phyloP scores from a whole-genome alignment of 2,329 filamentous ascomycete genomes.

The Metarhizium humberi region DNA sequence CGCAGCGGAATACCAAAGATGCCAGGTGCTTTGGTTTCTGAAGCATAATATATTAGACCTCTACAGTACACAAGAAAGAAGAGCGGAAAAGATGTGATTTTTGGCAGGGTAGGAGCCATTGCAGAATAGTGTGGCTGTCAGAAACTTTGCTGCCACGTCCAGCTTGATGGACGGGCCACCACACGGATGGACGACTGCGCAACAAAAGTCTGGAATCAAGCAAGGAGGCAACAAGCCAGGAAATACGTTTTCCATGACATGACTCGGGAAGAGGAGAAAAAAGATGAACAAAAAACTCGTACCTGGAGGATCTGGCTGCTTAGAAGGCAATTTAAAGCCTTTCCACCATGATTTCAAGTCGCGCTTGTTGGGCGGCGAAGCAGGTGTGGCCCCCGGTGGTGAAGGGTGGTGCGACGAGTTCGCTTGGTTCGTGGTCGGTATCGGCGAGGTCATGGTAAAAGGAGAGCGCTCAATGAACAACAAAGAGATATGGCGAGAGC shows the following conservation, averaged over 20 bases:
- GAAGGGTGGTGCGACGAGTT: constrained; percentile 18
- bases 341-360: constrained; percentile 97
- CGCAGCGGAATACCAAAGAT: constrained; percentile 94
- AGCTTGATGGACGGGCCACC: neutral
- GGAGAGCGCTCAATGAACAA: neutral
- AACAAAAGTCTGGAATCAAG: neutral
- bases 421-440: constrained; percentile 22
- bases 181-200: constrained; percentile 3
- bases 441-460: constrained; percentile 26
- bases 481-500: neutral
- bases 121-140: neutral
- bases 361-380: constrained; percentile 72
- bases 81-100: neutral
- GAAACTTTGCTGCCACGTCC: neutral
- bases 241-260: neutral
- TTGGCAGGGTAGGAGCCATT: neutral
- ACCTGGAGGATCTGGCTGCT: constrained; percentile 45
- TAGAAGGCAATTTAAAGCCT: constrained; percentile 68
- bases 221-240: neutral
- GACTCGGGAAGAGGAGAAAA: neutral
- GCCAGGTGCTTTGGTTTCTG: constrained; percentile 50
- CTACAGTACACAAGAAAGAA: neutral
- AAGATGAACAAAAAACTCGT: constrained; percentile 11
- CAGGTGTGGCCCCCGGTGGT: constrained; percentile 28
- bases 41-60: neutral